phyloP scores from a whole-genome alignment of 768 basidiomycete genomes.

The Leucocoprinus leucothites region DNA sequence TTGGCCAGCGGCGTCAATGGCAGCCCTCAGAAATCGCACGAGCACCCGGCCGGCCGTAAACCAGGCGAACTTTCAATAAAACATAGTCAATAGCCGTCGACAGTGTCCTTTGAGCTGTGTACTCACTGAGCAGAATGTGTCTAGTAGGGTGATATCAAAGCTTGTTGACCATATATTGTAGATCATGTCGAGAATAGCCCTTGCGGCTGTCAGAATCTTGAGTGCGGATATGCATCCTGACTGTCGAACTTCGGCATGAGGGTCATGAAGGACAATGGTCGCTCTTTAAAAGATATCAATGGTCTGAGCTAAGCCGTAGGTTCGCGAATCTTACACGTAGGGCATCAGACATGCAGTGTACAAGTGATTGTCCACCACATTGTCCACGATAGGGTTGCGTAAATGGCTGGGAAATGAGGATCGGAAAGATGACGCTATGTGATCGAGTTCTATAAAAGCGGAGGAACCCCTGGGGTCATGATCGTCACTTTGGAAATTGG shows the following conservation, averaged over 20 bases:
- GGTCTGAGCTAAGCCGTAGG: neutral
- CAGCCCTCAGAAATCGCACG: slow-evolving; percentile 62
- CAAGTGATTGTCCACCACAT: slow-evolving; percentile 57
- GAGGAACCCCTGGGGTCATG: slow-evolving; percentile 58
- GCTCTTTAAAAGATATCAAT: slow-evolving; percentile 38
- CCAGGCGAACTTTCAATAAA: slow-evolving; percentile 54
- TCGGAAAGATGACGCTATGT: slow-evolving; percentile 52
- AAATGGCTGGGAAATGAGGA: slow-evolving; percentile 56
- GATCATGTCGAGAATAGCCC: slow-evolving; percentile 64
- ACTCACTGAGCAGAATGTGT: slow-evolving; percentile 66
- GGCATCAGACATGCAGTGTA: slow-evolving; percentile 46
- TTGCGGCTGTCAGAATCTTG: slow-evolving; percentile 64
- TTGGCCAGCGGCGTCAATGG: slow-evolving; percentile 50
- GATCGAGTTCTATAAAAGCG: slow-evolving; percentile 64
- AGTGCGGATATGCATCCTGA: slow-evolving; percentile 66
- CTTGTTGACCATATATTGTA: slow-evolving; percentile 68
- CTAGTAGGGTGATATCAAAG: slow-evolving; percentile 66
- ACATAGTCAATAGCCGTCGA: neutral
- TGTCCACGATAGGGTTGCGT: slow-evolving; percentile 51
- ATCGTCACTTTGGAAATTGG: slow-evolving; percentile 34
- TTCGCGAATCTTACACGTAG: slow-evolving; percentile 30
- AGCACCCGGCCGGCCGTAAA: slow-evolving; percentile 66
- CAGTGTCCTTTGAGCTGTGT: neutral
- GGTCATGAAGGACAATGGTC: slow-evolving; percentile 71
- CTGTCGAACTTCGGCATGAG: slow-evolving; percentile 59